These are phyloP conservation scores for Phyllosticta capitalensis DNA, from an alignment of 2,329 filamentous ascomycete genomes.

Conservation along the genomic window DNA sequence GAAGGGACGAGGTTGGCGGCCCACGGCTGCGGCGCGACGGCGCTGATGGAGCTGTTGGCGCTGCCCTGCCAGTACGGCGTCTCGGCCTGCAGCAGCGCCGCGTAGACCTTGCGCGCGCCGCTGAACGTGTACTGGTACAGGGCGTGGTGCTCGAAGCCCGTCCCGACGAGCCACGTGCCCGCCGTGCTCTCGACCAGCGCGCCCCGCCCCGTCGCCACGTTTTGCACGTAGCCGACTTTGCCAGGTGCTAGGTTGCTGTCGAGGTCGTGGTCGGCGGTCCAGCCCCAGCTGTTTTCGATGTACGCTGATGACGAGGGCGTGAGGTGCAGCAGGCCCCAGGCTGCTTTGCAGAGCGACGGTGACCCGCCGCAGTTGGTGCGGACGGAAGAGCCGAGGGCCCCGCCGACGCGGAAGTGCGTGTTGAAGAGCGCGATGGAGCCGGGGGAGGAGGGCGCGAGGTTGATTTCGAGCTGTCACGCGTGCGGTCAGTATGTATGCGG, in stretches of 20 bases:
- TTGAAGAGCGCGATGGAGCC: slow-evolving; percentile 40
- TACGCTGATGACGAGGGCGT: slow-evolving; percentile 38
- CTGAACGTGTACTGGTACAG: slow-evolving; percentile 46
- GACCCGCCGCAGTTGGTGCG: slow-evolving; percentile 23
- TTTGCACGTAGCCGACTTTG: slow-evolving; percentile 20
- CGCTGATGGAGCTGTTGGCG: slow-evolving; percentile 14
- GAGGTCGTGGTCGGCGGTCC: slow-evolving; percentile 47
- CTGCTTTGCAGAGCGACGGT: slow-evolving; percentile 21
- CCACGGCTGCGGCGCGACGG: slow-evolving; percentile 33
- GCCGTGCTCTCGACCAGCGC: slow-evolving; percentile 38
- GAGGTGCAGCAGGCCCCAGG: slow-evolving; percentile 38
- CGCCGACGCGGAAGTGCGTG: slow-evolving; percentile 27
- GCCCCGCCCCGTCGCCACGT: slow-evolving; percentile 40
- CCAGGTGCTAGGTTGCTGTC: slow-evolving; percentile 15
- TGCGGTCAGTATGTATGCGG: slow-evolving; percentile 45
- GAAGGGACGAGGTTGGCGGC: slow-evolving; percentile 23
- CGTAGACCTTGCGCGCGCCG: slow-evolving; percentile 41
- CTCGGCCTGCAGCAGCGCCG: slow-evolving; percentile 45
- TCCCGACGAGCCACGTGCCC: slow-evolving; percentile 46
- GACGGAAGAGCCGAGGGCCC: slow-evolving; percentile 22
- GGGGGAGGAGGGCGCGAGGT: slow-evolving; percentile 32
- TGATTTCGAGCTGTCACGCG: slow-evolving; percentile 41
- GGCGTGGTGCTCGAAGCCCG: slow-evolving; percentile 44
- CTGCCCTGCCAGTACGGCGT: slow-evolving; percentile 40
- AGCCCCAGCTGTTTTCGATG: slow-evolving; percentile 47